Percentiles rank a stretch among this genome's conserved stretches.
These are phyloP conservation scores for Gilbertella persicaria DNA, from an alignment of 371 early-diverging fungal species.

Conservation along the genomic window DNA sequence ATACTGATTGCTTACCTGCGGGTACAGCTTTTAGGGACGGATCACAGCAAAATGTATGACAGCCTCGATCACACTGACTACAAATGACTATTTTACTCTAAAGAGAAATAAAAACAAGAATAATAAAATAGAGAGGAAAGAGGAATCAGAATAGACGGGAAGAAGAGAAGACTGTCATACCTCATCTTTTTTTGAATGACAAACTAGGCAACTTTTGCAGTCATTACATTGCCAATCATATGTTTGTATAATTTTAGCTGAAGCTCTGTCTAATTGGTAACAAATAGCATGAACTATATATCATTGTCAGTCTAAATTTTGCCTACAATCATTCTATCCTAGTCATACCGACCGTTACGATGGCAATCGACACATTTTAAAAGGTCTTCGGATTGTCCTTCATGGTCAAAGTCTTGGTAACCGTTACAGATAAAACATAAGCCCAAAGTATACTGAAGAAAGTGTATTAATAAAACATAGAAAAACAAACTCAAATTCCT, in stretches of 20 bases:
- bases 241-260: slow-evolving; percentile 32
- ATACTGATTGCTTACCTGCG: slow-evolving; percentile 25
- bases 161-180: slow-evolving; percentile 25
- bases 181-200: slow-evolving; percentile 40
- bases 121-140: too few species aligned
- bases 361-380: slow-evolving; percentile 40
- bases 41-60: slow-evolving; percentile 37
- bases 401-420: slow-evolving; percentile 22
- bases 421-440: slow-evolving; percentile 37
- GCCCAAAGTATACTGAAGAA: slow-evolving; percentile 32
- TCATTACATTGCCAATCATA: slow-evolving; percentile 52
- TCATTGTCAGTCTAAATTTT: neutral
- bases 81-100: slow-evolving; percentile 40
- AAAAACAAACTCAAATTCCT: too few species aligned
- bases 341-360: slow-evolving; percentile 39
- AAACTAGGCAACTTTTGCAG: slow-evolving; percentile 43
- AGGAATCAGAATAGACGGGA: neutral
- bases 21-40: slow-evolving; percentile 35
- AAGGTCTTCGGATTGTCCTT: slow-evolving; percentile 15
- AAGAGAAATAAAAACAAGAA: slow-evolving; percentile 8
- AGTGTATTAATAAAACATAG: too few species aligned
- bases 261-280: slow-evolving; percentile 23
- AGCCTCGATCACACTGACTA: slow-evolving; percentile 38
- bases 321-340: neutral
- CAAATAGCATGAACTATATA: slow-evolving; percentile 36